These are phyloP conservation scores for Erodium maritimum DNA, from an alignment of 345 rosid species.

Conservation along the genomic window DNA sequence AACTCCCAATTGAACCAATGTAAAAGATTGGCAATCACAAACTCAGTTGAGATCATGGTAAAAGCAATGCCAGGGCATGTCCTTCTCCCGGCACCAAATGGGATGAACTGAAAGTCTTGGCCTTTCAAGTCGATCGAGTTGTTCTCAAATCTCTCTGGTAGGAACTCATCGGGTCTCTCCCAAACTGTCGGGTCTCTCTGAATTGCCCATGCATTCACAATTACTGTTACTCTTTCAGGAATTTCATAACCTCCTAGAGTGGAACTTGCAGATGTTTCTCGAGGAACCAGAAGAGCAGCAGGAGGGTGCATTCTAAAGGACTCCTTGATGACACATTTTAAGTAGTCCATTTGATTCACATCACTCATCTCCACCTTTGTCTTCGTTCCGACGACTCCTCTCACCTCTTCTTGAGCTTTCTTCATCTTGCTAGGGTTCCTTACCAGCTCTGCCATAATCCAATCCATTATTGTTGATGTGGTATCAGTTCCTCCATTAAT, in stretches of 20 bases:
- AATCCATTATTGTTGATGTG: slow-evolving; percentile 8
- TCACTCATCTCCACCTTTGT: no score
- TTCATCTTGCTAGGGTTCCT: slow-evolving; percentile 1
- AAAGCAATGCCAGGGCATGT: slow-evolving; percentile 15
- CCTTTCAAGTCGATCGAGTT: no score
- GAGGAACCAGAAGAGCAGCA: not conserved
- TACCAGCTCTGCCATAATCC: slow-evolving; percentile 18
- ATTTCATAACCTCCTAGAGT: no score
- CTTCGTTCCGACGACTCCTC: no score
- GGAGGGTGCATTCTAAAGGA: slow-evolving; percentile 5
- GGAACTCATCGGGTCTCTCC: no score
- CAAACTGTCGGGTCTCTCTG: no score
- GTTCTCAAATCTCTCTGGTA: no score
- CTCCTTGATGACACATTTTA: slow-evolving; percentile 1
- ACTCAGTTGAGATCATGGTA: slow-evolving; percentile 8
- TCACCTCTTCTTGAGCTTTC: no score
- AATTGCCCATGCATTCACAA: slow-evolving; percentile 2
- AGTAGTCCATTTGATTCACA: not conserved
- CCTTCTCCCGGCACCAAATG: slow-evolving; percentile 26
- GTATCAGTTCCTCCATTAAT: slow-evolving; percentile 15
- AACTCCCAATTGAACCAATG: slow-evolving; percentile 18
- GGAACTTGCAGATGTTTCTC: not conserved
- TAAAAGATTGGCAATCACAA: slow-evolving; percentile 15
- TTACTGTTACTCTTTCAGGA: no score
- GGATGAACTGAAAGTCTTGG: slow-evolving; percentile 14